Percentiles rank a stretch among this genome's conserved stretches.
These are phyloP conservation scores for Trichoderma sp. DNA, from an alignment of 2,329 filamentous ascomycete species.

Conservation along the genomic window DNA sequence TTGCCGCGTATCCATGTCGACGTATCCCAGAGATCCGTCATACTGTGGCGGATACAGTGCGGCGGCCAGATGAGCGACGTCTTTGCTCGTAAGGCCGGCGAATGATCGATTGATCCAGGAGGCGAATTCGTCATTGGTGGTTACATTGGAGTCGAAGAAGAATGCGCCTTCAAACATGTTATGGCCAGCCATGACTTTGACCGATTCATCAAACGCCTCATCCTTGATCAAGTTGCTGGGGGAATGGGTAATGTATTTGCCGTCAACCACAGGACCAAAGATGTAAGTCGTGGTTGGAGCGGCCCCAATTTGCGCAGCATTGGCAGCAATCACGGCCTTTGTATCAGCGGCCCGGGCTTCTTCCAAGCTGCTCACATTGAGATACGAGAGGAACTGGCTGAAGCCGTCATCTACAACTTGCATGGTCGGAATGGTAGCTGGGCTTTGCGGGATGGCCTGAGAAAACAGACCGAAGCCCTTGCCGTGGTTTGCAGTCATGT, in stretches of 20 bases:
- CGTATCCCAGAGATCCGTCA: not conserved
- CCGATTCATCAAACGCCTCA: not conserved
- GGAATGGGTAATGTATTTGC: not conserved
- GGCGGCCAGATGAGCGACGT: not conserved
- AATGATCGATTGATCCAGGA: not conserved
- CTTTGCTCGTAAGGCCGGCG: not conserved
- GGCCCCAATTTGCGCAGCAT: not conserved
- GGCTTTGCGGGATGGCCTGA: not conserved
- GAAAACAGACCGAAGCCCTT: not conserved
- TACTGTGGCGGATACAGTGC: not conserved
- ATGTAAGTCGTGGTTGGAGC: not conserved
- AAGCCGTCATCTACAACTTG: not conserved
- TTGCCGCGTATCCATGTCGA: not conserved
- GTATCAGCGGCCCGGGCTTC: not conserved
- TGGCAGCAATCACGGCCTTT: slow-evolving; percentile 3
- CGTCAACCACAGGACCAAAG: not conserved
- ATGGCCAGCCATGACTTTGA: not conserved
- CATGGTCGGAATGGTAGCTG: not conserved
- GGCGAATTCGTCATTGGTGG: not conserved
- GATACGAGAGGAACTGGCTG: not conserved
- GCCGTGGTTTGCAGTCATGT: slow-evolving; percentile 26
- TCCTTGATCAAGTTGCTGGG: not conserved
- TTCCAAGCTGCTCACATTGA: slow-evolving; percentile 3
- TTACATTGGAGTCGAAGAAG: not conserved
- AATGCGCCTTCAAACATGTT: slow-evolving; percentile 4